A percentile compares a stretch with the other conserved stretches of the same genome.
Conservation (phyloP, 1,284 basidiomycete genomes). For the Somion occarium region DNA sequence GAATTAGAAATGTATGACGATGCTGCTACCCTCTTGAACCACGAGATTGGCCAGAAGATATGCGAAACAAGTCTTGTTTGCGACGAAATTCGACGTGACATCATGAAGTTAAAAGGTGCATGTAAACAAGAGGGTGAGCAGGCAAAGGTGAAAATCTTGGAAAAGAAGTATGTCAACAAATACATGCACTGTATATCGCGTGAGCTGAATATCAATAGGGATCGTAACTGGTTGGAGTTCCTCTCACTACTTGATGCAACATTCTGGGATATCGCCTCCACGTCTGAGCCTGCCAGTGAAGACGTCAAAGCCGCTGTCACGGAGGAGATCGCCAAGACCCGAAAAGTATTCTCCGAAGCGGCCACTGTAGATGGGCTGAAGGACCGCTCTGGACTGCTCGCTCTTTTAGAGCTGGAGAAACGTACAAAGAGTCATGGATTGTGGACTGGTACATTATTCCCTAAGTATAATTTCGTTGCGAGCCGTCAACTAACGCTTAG, state of each 20-base stretch:
- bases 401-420: conserved; percentile 66
- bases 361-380: conserved; percentile 58
- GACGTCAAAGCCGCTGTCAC: conserved; percentile 32
- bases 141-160: conserved; percentile 50
- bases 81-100: conserved; percentile 69
- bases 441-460: conserved; percentile 34
- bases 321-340: conserved; percentile 40
- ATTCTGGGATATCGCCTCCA: conserved; percentile 40
- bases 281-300: conserved; percentile 15
- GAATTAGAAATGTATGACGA: conserved; percentile 66
- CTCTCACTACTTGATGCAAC: conserved; percentile 65
- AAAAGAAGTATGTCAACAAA: conserved; percentile 46
- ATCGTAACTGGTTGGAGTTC: conserved; percentile 85
- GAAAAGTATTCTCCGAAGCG: conserved; percentile 51
- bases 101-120: conserved; percentile 52
- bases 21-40: conserved; percentile 65
- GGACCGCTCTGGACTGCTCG: conserved; percentile 71
- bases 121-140: conserved; percentile 53
- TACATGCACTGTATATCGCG: too few species aligned
- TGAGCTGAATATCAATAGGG: conserved; percentile 42
- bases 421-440: conserved; percentile 44
- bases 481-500: conserved; percentile 40
- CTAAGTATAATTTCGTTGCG: background rate
- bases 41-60: conserved; percentile 58
- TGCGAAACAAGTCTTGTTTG: conserved; percentile 71